Percentiles rank a stretch among this genome's conserved stretches.
phyloP scores from a whole-genome alignment of 1,139 yeast species.

The Taiozyma sp. region DNA sequence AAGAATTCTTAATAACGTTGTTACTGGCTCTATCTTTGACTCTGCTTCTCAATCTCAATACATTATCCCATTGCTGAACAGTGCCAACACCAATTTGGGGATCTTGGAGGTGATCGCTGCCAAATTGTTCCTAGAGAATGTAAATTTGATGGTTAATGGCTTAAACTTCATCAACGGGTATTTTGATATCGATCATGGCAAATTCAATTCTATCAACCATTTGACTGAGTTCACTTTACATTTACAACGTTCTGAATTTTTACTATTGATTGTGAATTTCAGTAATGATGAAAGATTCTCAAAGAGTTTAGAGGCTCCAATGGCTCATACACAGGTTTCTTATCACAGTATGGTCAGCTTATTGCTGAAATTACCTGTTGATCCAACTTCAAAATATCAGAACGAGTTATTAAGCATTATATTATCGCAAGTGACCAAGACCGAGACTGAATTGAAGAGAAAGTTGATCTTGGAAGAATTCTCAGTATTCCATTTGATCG shows the following conservation, averaged over 20 bases:
- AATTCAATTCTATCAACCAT: constrained; percentile 17
- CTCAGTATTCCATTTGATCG: constrained; percentile 33
- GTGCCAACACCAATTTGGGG: constrained; percentile 13
- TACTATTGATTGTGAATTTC: constrained; percentile 11
- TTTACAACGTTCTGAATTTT: constrained; percentile 18
- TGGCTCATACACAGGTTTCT: constrained; percentile 8
- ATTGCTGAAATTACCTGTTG: constrained; percentile 13
- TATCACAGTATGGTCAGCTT: constrained; percentile 8
- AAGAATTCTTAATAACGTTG: constrained; percentile 10
- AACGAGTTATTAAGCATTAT: constrained; percentile 14
- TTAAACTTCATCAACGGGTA: constrained; percentile 18
- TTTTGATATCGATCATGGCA: constrained; percentile 16
- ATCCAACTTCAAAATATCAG: constrained; percentile 16
- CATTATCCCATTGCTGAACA: constrained; percentile 15
- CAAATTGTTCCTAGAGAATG: constrained; percentile 17
- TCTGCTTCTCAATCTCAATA: constrained; percentile 9
- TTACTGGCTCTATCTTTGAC: constrained; percentile 17
- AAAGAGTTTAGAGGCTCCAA: constrained; percentile 8
- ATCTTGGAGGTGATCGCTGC: constrained; percentile 14
- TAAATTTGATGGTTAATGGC: constrained; percentile 16
- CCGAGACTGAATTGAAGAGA: constrained; percentile 7
- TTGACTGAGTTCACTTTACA: constrained; percentile 16
- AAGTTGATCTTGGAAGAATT: constrained; percentile 11
- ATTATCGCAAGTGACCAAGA: constrained; percentile 12
- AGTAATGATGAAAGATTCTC: constrained; percentile 14